Base-by-base conservation (phyloP, 2,329 filamentous ascomycete genomes). In the Arachnomyces sp. region DNA sequence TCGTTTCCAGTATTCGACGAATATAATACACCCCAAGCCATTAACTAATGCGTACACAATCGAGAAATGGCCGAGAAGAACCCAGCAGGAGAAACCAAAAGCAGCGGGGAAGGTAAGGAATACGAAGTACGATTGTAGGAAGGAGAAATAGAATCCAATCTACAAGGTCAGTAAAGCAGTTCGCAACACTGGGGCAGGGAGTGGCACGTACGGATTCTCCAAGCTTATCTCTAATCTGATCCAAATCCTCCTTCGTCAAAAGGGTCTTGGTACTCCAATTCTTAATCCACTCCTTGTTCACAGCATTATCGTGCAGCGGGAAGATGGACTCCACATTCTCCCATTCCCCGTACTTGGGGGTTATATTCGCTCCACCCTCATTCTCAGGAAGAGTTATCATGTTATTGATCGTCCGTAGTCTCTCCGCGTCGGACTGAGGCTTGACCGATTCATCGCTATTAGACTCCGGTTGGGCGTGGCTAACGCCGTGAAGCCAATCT, bases 1-100 rank as follows among this genome's bases (percentile, higher is more conserved):
- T 53, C 90, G 83, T 67, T 93, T 94, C 90, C 90, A 96, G 63
- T 84, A 94, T 59, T 96, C 90, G 42, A 94, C 83, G 57, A 95
- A 95, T 35, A 90, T 68, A 2, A 92, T 80, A 42, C 82, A 82
- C 86, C 89, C 94, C n/a, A 94, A 66, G 28, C 80, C 82, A 56
- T 82, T 89, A 33, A 82, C 72, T 1, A 89, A 61, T 11, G 84
- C 85, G 53, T 93, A 95, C 36, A 88, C 63, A 42, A 80, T 76
- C 2, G 89, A 94, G 64, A 88, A 96, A 42, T 82, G 77, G 7
- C 87, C 87, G 0, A 94, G 70, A n/a, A 94, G 68, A 20, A 89
- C 61, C 84, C 87, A 95, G 9, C 82, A 77, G 1, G 76, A 71
- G 31, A 85, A 71, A 2, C 90, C 90, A 51, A 92, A 80, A 3